Evolutionary conservation across 257 asterid genomes (phyloP), one percentile per base, ranked within the genome.

Genomic region (Solanum lycopersicoides): DNA sequence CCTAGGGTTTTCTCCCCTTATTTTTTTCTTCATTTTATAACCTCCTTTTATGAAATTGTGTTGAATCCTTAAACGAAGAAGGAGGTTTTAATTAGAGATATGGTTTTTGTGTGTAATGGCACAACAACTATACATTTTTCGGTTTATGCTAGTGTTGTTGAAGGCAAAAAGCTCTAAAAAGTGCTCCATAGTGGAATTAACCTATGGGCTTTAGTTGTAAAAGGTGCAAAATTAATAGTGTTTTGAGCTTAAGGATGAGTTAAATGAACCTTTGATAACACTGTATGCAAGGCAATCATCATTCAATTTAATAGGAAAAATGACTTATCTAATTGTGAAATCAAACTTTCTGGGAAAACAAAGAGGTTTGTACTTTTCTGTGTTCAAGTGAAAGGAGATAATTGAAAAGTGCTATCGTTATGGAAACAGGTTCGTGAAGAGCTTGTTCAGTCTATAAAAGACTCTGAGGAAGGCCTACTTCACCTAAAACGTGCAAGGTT

Each of bases 391-490:
- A 30, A 86, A 71, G 23, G 45, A 35, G 66, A 47, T 82, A 45
- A 56, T 86, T 89, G 68, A 85, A 87, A 50, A 68, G 85, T 45
- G 80, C 15, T 63, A 14, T 50, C 28, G 82, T 45, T 63, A 15
- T 74, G 47, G 30, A 75, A 28, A 83, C 88, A 96, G 98, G 92
- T 97, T 87, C 95, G 89, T 28, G 93, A 83, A 6, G 99, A 97
- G 94, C 98, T 95, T 89, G 93, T 93, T 75, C 94, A 91, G 92
- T 91, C 95, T 80, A 93, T 95, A 59, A 91, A 91, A 91, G 98
- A 95, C 87, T 95, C 94, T 56, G 98, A 97, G 89, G 97, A 97
- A 91, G 98, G 97, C 83, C 98, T 97, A 63, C 93, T 95, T 86
- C 96, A 95, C 79, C 93, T 97, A 83, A 97, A 97, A 90, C 94